A percentile compares a stretch with the other conserved stretches of the same genome.
These are phyloP conservation scores for Funneliformis geosporum DNA, from an alignment of 192 early-diverging fungal genomes.

Conservation along the genomic window DNA sequence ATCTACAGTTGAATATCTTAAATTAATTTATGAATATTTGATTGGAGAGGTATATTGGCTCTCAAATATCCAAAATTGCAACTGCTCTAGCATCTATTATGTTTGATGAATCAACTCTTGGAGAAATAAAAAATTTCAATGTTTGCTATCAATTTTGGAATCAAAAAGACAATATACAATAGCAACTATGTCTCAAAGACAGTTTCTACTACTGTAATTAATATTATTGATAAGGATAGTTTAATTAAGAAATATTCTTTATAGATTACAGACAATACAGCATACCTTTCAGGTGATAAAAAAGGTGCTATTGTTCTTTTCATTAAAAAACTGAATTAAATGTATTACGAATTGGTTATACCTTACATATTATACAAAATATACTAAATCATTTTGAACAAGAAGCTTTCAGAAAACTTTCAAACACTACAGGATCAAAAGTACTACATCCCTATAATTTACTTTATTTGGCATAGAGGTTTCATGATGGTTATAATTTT, in stretches of 20 bases:
- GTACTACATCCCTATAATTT: background rate
- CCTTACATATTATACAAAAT: background rate
- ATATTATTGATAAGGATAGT: too few species aligned
- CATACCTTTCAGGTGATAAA: background rate
- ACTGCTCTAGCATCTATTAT: background rate
- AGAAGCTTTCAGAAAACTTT: background rate
- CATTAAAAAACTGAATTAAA: background rate
- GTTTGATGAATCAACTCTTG: background rate
- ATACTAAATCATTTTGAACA: background rate
- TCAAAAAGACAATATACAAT: background rate
- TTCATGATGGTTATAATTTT: background rate
- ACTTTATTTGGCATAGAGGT: background rate
- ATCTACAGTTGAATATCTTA: background rate
- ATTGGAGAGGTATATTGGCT: too few species aligned
- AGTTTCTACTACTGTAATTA: too few species aligned
- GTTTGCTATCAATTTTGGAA: background rate
- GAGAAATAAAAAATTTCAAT: background rate
- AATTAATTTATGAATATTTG: background rate
- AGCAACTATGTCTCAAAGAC: too few species aligned
- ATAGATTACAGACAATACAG: constrained; percentile 5
- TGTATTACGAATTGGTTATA: background rate
- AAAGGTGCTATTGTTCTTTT: background rate
- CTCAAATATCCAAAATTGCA: background rate
- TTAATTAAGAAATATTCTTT: too few species aligned
- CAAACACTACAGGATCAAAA: background rate